Evolutionary conservation across 1,284 basidiomycete species (phyloP), one percentile per base, ranked within the genome.

Genomic region (Tylopilus sp.): DNA sequence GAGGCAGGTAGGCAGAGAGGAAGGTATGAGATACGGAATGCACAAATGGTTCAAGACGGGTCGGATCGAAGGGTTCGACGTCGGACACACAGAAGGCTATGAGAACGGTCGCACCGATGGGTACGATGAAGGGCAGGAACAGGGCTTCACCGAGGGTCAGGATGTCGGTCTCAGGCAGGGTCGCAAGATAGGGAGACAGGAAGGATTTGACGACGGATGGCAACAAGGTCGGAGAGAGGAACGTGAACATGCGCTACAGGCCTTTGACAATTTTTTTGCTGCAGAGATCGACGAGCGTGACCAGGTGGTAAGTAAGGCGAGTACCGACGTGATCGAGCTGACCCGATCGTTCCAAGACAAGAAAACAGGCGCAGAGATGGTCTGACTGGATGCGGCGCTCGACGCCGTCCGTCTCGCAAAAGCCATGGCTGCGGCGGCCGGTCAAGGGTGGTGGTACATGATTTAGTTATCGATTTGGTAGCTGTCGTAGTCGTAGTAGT

Each of bases 251-350:
- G 80, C 78, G 3, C 53, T 78, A 21, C 72, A 76, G 48, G 75
- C 76, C 9, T 79, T 82, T 64, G 76, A 81, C 57, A 71, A 71
- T 33, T 77, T 81, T 64, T 66, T 79, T 52, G 69, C 69, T 15
- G 65, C 72, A 48, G 75, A 80, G 54, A 63, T 69, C 52, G 66
- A 71, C 45, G 60, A 61, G 16, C 56, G 55, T 8, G 58, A 66
- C 38, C 52, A 60, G 37, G 59, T 51, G 55, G 64, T 68, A 33
- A 65, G 69, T 57, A 35, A 19, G n/a, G 11, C 40, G 13, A 6
- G 9, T 21, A 16, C 26, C 34, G 21, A 35, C n/a, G 23, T 5
- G 25, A 19, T 15, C 21, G 30, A 16, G 45, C 53, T 59, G 21
- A 59, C 47, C 8, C n/a, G n/a, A 26, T 23, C 26, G 8, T 13